A percentile compares a stretch with the other conserved stretches of the same genome.
phyloP scores from a whole-genome alignment of 192 early-diverging fungal genomes.

The Rhizoclosmatium sp. region DNA sequence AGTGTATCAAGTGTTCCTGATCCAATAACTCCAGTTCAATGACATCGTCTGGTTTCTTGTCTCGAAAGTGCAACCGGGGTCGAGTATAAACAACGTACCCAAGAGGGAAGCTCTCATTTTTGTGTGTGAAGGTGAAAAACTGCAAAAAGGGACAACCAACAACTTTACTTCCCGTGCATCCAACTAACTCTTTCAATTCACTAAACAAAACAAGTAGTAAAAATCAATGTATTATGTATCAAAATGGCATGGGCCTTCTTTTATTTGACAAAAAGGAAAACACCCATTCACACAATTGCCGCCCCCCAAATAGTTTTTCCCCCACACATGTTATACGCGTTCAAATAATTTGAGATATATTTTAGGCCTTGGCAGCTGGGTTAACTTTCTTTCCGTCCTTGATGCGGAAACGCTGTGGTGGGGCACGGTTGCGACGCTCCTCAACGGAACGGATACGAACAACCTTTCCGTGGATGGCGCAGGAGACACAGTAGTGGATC shows the following conservation, averaged over 20 bases:
- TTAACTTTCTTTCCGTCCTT: conserved; percentile 41
- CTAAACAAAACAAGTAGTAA: background rate
- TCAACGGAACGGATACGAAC: conserved; percentile 92
- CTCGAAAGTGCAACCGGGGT: background rate
- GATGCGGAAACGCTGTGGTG: conserved; percentile 85
- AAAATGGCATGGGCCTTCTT: conserved; percentile 4
- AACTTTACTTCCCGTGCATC: background rate
- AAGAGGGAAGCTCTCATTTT: conserved; percentile 34
- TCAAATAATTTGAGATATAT: background rate
- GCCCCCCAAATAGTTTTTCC: background rate
- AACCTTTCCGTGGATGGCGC: conserved; percentile 92
- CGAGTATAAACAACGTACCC: background rate
- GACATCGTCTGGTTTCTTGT: background rate
- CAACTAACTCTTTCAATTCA: background rate
- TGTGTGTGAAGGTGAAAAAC: conserved; percentile 9
- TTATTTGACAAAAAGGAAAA: background rate
- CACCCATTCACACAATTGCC: background rate
- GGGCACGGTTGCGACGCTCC: conserved; percentile 89
- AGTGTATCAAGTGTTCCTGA: no score
- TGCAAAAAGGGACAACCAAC: conserved; percentile 12
- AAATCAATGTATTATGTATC: background rate
- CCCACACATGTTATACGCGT: background rate
- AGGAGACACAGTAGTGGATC: conserved; percentile 94
- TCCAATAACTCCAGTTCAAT: no score
- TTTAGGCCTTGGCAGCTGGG: conserved; percentile 27